These are phyloP conservation scores for Debaryomyces robertsiae DNA, from an alignment of 1,139 yeast species.

Conservation along the genomic window DNA sequence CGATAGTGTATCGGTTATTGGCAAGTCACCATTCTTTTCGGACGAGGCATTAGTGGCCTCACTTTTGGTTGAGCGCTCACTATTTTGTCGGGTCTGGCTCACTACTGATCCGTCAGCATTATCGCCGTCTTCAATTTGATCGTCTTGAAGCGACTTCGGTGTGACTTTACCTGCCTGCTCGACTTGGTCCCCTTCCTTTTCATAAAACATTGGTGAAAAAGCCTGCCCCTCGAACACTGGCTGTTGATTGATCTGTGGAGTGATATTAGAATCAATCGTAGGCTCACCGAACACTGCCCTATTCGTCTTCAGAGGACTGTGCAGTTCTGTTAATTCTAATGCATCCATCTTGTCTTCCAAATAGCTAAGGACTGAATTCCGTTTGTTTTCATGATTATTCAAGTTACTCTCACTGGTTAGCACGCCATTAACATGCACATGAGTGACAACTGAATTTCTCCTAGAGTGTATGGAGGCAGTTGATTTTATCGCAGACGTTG, in stretches of 20 bases:
- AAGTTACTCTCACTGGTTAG: conserved; percentile 35
- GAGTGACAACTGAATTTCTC: conserved; percentile 48
- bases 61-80: not conserved
- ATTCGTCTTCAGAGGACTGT: conserved; percentile 24
- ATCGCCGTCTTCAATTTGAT: not conserved
- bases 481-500: conserved; percentile 19
- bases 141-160: not conserved
- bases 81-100: not conserved
- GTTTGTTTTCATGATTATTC: conserved; percentile 32
- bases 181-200: not conserved
- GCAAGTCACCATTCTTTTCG: not conserved
- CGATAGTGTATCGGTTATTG: not conserved
- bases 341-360: conserved; percentile 51
- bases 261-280: conserved; percentile 14
- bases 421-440: conserved; percentile 52
- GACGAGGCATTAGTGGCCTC: not conserved
- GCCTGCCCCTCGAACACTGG: conserved; percentile 30
- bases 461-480: conserved; percentile 25
- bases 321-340: conserved; percentile 39
- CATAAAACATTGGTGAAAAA: conserved; percentile 17
- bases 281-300: conserved; percentile 5
- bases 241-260: conserved; percentile 35
- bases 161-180: not conserved
- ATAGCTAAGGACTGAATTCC: conserved; percentile 48
- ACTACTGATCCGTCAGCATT: not conserved